Evolutionary conservation across 768 basidiomycete genomes (phyloP), one percentile per base, ranked within the genome.

Genomic region (Dictyophora rubrovolvata): DNA sequence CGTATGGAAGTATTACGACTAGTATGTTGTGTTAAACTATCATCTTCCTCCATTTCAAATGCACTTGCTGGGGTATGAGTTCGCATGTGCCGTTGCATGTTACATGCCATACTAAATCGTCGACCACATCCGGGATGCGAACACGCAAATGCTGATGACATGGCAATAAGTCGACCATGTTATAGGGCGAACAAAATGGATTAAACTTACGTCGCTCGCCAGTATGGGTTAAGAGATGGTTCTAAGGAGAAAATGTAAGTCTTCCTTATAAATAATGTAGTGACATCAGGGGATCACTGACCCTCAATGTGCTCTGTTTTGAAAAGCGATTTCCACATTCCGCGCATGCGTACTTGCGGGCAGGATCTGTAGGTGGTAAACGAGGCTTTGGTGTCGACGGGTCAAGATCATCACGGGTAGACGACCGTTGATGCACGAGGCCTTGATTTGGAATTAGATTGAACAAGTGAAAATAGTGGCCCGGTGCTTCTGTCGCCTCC

Each of bases 91-190:
- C 89, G 74, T 48, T 81, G 80, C 47, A 89, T 72, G 64, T 91
- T 89, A 67, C 90, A 89, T 23, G 88, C 87, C 37, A 89, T 75
- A 3, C 93, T 86, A 65, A 99, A 98, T 1, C 86, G 72, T 70
- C 93, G 95, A 49, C 70, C 77, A 65, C 96, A 98, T 4, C 81
- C 86, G 12, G 81, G 77, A 64, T 87, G 82, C 0, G 74, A 62
- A 70, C 95, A 98, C 0, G 69, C 65, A 69, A 96, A 96, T 1
- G 94, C 55, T 56, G 46, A 49, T 23, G 48, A 42, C 42, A 9
- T 42, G 42, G 42, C 42, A 18, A 48, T 16, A 12, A 12, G 55
- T 56, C 42, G 34, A 48, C 5, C 21, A 34, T n/a, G 21, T 55
- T 33, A 16, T n/a, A 17, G 33, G 36, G n/a, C 12, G 16, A n/a